Base-by-base conservation (phyloP, 805 yeast genomes). In the Myxozyma neotropica region DNA sequence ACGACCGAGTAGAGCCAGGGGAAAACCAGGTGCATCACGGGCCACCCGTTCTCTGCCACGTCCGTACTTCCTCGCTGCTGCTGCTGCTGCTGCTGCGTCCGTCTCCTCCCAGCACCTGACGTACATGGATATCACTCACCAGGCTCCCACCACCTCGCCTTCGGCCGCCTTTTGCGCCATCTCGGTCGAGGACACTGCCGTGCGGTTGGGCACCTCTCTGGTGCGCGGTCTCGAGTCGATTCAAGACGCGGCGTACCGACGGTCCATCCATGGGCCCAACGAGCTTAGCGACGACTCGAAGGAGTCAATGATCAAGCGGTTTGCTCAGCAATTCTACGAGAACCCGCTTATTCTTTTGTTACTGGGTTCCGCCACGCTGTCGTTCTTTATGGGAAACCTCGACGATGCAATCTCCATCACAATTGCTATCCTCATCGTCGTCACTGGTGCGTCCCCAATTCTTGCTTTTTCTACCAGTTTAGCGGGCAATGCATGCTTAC, bases 391-490 rank as follows among this genome's bases (percentile, higher is more conserved):
- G 95, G 96, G 97, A n/a, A 94, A 94, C 74, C 83, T 84, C 33
- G 97, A 94, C 72, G 99, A 94, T 73, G 96, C 98, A 1, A 77
- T 94, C n/a, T 86, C 94, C 66, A 94, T 94, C 67, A 86, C 97
- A 0, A 78, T 92, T 64, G 99, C 99, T 2, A 89, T 94, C 51
- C 68, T 89, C 45, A 92, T 94, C 67, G 99, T 94, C 33, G 97
- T 94, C 12, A 83, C 94, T 15, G 67, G 67, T 61, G 35, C n/a
- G 59, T 53, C n/a, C n/a, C 27, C 21, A 15, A 24, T 8, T 19
- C 21, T 12, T n/a, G n/a, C 10, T 19, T 49, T 27, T 24, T 17
- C 6, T 33, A 19, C 10, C 27, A 2, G 27, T 12, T 27, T 12
- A 38, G 6, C 31, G 15, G 43, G 4, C 12, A 27, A 5, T 4